Base-by-base conservation (phyloP, 768 basidiomycete species). In the Melanogaster broomeanus region DNA sequence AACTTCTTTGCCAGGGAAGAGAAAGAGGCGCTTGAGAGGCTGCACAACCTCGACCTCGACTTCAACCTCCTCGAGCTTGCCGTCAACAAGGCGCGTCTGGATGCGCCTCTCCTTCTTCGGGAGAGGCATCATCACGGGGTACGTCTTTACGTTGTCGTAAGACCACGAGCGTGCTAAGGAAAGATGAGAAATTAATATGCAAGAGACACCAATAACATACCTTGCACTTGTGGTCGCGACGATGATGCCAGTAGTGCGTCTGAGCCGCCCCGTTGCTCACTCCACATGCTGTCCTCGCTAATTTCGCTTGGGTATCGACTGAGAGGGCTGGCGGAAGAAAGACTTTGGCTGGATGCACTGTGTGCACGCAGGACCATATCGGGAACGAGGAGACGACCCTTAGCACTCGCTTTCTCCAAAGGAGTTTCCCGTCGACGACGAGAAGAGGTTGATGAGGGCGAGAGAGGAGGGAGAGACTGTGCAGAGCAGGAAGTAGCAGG, bases 61-160 rank as follows among this genome's bases (percentile, higher is more conserved):
- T 61, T 77, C 77, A n/a, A 77, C 68, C 61, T 82, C 79, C 39
- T 74, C 68, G 50, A 80, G 77, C 56, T 82, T 74, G 49, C 77
- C 77, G 34, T 76, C 71, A 49, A 79, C 61, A 37, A 86, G 64
- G 27, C 77, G 68, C 30, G 72, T 75, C 70, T 80, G 80, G 22
- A 74, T 65, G 45, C 74, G 74, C 56, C 71, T 72, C 71, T 82
- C 81, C 64, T 74, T 84, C 70, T 77, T 77, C 39, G 74, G 70
- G n/a, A 78, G 81, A 33, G 78, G 69, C 53, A 65, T 65, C 67
- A 68, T 74, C 52, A 82, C 71, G 15, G 84, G 82, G 58, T 89
- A 90, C 3, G 83, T 87, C 62, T 77, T 79, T 54, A 87, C 66
- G 56, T 85, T 85, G 60, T 88, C 86, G 60, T 88, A 89, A 2